Evolutionary conservation across 2,329 filamentous ascomycete species (phyloP).

Genomic region (Penicillium sp.): DNA sequence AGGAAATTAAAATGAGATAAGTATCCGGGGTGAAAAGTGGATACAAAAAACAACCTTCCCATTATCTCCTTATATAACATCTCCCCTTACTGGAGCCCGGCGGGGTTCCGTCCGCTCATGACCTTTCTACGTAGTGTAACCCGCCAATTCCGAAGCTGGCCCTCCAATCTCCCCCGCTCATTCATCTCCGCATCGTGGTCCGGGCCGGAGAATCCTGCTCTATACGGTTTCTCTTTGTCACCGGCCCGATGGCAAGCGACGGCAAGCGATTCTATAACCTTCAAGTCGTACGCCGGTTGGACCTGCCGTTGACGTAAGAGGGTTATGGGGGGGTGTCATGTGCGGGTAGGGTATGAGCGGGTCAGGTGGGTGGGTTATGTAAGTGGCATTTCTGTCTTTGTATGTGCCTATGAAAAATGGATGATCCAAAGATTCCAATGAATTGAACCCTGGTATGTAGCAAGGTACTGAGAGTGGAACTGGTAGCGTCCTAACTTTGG

Average conservation of each 20-base stretch:
- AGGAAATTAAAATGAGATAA: not conserved
- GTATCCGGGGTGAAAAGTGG: not conserved
- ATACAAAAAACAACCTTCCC: not conserved
- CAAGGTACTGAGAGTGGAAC: no score
- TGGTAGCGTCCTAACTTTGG: no score
- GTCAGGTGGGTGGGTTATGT: constrained; percentile 6
- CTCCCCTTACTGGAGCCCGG: not conserved
- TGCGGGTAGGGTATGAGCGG: constrained; percentile 5
- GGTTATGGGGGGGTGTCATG: constrained; percentile 4
- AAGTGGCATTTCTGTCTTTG: no score
- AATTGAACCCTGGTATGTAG: no score
- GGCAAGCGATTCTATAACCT: constrained; percentile 28
- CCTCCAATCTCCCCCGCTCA: not conserved
- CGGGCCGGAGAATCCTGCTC: constrained; percentile 14
- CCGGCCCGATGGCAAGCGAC: constrained; percentile 33
- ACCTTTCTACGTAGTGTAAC: not conserved
- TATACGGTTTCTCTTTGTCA: constrained; percentile 30
- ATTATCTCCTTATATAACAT: not conserved
- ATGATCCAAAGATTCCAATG: no score
- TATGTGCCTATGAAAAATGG: no score
- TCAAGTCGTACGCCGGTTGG: constrained; percentile 3
- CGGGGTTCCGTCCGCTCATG: constrained; percentile 1
- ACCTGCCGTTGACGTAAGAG: constrained; percentile 13
- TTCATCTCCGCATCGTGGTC: constrained; percentile 10
- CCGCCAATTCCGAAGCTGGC: not conserved